Evolutionary conservation across 768 basidiomycete genomes (phyloP).

Genomic region (Crassisporium funariophilum): DNA sequence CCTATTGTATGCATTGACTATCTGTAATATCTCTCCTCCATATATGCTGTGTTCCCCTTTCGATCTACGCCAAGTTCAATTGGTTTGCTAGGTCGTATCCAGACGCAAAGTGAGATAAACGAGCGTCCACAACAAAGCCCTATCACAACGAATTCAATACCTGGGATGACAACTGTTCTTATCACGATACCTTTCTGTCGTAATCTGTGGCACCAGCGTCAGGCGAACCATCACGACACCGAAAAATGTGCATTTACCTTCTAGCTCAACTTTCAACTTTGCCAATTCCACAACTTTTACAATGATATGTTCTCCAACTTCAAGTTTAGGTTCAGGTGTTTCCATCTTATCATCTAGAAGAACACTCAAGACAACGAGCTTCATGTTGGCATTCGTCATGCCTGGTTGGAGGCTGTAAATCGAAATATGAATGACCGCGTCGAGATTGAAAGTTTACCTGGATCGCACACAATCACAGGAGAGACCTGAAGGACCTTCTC

Average conservation of each 20-base stretch:
- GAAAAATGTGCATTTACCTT: conserved; percentile 52
- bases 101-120: conserved; percentile 71
- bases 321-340: conserved; percentile 73
- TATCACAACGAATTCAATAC: conserved; percentile 22
- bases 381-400: conserved; percentile 95
- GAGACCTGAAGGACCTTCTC: conserved; percentile 62
- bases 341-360: conserved; percentile 66
- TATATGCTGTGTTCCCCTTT: not conserved
- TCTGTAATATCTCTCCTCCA: not conserved
- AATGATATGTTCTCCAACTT: conserved; percentile 85
- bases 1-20: not conserved
- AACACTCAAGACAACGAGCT: conserved; percentile 75
- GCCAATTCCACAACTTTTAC: conserved; percentile 69
- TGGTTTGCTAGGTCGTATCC: conserved; percentile 63
- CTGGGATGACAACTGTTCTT: not conserved
- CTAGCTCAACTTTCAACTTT: conserved; percentile 61
- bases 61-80: conserved; percentile 11
- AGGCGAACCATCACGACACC: conserved; percentile 1
- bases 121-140: conserved; percentile 75
- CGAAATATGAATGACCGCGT: conserved; percentile 2
- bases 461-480: conserved; percentile 66
- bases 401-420: conserved; percentile 44
- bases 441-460: conserved; percentile 47
- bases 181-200: conserved; percentile 48
- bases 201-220: conserved; percentile 46